These are phyloP conservation scores for Orbilia oligospora DNA, from an alignment of 2,329 filamentous ascomycete genomes.

Conservation along the genomic window DNA sequence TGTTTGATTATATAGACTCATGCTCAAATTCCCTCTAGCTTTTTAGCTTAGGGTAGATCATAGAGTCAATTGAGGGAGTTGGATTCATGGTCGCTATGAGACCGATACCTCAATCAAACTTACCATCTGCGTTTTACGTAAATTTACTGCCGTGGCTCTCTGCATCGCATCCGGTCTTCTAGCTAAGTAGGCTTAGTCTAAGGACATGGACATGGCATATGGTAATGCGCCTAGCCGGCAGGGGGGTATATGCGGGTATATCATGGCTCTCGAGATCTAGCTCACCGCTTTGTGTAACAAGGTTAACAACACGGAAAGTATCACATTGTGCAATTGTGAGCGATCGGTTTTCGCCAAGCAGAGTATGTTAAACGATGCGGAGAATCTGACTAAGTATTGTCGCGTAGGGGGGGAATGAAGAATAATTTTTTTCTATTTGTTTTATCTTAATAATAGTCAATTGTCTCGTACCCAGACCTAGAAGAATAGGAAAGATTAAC, in stretches of 20 bases:
- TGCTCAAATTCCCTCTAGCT: background rate
- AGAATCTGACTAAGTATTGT: no score
- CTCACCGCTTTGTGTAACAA: constrained; percentile 4
- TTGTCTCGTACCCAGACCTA: no score
- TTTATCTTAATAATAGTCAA: no score
- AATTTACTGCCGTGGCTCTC: background rate
- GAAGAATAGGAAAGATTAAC: no score
- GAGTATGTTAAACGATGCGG: no score
- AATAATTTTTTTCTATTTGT: no score
- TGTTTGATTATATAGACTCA: background rate
- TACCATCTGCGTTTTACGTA: no score
- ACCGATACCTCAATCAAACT: background rate
- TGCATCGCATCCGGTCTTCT: no score
- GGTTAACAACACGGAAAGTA: constrained; percentile 7
- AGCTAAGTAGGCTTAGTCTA: no score
- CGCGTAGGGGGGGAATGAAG: no score
- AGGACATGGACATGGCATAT: background rate
- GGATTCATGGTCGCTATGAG: background rate
- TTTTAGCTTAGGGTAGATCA: no score
- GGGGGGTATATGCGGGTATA: background rate
- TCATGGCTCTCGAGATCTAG: background rate
- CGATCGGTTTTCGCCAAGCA: no score
- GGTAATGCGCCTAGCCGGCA: background rate
- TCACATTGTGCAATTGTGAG: background rate
- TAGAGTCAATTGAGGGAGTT: background rate